These are phyloP conservation scores for Cryptococcus wingfieldii DNA, from an alignment of 1,284 basidiomycete species.

Conservation along the genomic window DNA sequence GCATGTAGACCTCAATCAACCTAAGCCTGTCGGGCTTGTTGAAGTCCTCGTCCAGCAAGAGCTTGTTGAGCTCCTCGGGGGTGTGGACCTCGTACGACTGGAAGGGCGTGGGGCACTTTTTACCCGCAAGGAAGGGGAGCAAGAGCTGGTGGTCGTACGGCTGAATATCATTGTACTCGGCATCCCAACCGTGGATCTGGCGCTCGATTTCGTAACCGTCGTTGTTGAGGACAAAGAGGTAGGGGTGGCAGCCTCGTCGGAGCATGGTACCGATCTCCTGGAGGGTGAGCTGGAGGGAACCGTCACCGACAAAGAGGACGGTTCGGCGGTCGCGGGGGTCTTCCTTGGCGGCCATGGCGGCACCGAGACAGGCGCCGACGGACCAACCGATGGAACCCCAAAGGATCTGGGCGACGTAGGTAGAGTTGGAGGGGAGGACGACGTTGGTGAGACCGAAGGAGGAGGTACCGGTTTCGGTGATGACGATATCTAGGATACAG, in stretches of 20 bases:
- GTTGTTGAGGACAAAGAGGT: conserved; percentile 71
- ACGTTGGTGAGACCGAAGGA: conserved; percentile 74
- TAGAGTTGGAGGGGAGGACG: conserved; percentile 62
- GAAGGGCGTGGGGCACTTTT: conserved; percentile 31
- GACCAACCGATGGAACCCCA: conserved; percentile 48
- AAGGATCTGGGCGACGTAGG: conserved; percentile 63
- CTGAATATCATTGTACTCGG: conserved; percentile 51
- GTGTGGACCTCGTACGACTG: conserved; percentile 42
- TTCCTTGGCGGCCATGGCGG: conserved; percentile 66
- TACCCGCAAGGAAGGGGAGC: conserved; percentile 45
- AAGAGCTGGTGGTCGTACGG: conserved; percentile 48
- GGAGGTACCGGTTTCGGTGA: conserved; percentile 68
- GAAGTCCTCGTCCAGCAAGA: conserved; percentile 43
- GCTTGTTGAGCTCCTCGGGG: conserved; percentile 56
- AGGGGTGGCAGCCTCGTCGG: conserved; percentile 47
- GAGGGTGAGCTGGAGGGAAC: conserved; percentile 51
- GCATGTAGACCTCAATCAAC: conserved; percentile 48
- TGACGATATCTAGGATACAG: conserved; percentile 58
- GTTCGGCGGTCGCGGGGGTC: conserved; percentile 58
- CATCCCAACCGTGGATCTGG: conserved; percentile 51
- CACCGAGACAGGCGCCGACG: conserved; percentile 55
- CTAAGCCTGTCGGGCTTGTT: conserved; percentile 40
- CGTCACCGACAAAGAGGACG: conserved; percentile 75
- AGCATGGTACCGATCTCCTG: conserved; percentile 55
- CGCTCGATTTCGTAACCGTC: conserved; percentile 85